These are phyloP conservation scores for Botrytis sinoallii DNA, from an alignment of 2,329 filamentous ascomycete species.

Conservation along the genomic window DNA sequence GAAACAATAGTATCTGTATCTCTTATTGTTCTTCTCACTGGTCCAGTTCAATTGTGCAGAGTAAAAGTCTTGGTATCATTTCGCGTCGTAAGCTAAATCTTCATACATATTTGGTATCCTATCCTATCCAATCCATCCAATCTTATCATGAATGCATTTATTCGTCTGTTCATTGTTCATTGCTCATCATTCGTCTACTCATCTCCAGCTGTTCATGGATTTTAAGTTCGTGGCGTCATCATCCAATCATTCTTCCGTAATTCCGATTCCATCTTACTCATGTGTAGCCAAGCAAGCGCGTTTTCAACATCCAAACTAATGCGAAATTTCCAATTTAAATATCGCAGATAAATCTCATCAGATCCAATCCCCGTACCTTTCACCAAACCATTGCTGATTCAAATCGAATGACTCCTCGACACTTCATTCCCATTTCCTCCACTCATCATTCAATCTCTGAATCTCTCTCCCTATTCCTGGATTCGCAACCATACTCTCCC, in stretches of 20 bases:
- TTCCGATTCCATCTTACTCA: background rate
- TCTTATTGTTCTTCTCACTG: background rate
- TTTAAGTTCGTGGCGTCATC: background rate
- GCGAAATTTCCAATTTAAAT: background rate
- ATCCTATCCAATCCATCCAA: background rate
- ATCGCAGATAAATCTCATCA: background rate
- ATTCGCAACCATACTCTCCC: constrained; percentile 18
- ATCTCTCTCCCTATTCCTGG: constrained; percentile 40
- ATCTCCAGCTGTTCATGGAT: background rate
- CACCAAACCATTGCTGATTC: background rate
- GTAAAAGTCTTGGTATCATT: background rate
- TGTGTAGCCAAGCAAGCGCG: background rate
- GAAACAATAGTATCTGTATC: background rate
- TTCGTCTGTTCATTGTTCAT: background rate
- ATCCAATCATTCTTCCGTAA: background rate
- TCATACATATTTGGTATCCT: background rate
- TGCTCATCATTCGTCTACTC: background rate
- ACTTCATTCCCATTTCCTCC: constrained; percentile 49
- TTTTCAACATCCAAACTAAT: background rate
- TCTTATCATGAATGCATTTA: background rate
- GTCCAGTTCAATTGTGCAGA: background rate
- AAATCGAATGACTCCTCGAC: background rate
- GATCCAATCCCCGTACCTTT: background rate
- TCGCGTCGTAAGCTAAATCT: background rate
- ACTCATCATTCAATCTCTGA: constrained; percentile 48